A percentile compares a stretch with the other conserved stretches of the same genome.
Conservation (phyloP, 768 basidiomycete species). For the Nidularia pulvinata region DNA sequence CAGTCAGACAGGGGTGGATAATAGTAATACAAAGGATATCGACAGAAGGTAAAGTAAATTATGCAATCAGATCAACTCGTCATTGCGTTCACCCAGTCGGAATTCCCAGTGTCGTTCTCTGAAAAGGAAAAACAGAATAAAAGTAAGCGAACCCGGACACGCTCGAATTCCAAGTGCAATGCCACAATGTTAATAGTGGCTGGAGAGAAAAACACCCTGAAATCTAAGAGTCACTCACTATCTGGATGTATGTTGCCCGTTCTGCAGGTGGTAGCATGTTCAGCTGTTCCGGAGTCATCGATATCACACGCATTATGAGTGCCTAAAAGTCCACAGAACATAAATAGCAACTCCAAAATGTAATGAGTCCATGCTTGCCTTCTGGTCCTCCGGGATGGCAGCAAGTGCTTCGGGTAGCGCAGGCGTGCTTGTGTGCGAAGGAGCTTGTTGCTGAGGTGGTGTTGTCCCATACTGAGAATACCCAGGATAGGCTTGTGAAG, state of each 20-base stretch:
- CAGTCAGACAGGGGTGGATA: no score
- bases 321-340: constrained; percentile 34
- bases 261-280: constrained; percentile 72
- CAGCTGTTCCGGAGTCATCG: constrained; percentile 87
- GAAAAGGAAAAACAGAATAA: no score
- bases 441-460: constrained; percentile 10
- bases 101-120: no score
- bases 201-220: no score
- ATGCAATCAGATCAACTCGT: no score
- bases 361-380: constrained; percentile 32
- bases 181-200: no score
- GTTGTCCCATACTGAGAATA: constrained; percentile 17
- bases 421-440: constrained; percentile 22
- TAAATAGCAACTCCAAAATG: constrained; percentile 9
- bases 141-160: no score
- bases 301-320: constrained; percentile 76
- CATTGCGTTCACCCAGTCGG: no score
- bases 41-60: no score
- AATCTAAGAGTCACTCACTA: constrained; percentile 59
- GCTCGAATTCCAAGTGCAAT: no score
- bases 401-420: constrained; percentile 52
- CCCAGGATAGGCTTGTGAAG: constrained; percentile 16
- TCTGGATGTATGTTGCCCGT: constrained; percentile 75
- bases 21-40: no score
- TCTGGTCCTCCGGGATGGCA: constrained; percentile 68